Percentiles rank a stretch among this genome's conserved stretches.
phyloP scores from a whole-genome alignment of 352 stramenopile species.

The Peronospora farinosa region DNA sequence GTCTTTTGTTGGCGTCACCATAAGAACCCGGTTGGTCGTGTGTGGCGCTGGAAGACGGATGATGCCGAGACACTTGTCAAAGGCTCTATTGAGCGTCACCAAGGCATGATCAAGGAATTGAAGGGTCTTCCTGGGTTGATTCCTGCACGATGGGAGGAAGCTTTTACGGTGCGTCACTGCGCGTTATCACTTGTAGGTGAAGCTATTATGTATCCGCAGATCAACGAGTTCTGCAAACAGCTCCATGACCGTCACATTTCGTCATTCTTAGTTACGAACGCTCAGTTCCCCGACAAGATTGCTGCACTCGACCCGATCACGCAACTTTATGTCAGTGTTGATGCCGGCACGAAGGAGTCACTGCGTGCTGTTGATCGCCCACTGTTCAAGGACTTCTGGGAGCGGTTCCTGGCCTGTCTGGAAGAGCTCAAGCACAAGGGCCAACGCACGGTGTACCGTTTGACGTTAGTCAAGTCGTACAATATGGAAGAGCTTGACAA shows the following conservation, averaged over 20 bases:
- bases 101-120: slow-evolving; percentile 93
- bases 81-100: slow-evolving; percentile 85
- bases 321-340: slow-evolving; percentile 98
- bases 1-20: slow-evolving; percentile 98
- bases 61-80: slow-evolving; percentile 93
- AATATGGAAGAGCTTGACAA: slow-evolving; percentile 95
- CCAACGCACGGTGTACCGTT: slow-evolving; percentile 93
- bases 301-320: slow-evolving; percentile 92
- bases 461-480: slow-evolving; percentile 98
- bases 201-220: slow-evolving; percentile 98
- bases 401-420: slow-evolving; percentile 91
- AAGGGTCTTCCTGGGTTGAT: slow-evolving; percentile 94
- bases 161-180: slow-evolving; percentile 94
- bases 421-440: slow-evolving; percentile 90
- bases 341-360: slow-evolving; percentile 94
- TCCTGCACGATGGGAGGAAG: slow-evolving; percentile 91
- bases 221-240: slow-evolving; percentile 95
- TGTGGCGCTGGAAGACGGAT: slow-evolving; percentile 98
- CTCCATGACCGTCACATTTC: slow-evolving; percentile 93
- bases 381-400: slow-evolving; percentile 97
- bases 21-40: slow-evolving; percentile 96
- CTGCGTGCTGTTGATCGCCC: slow-evolving; percentile 94
- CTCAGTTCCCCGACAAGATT: slow-evolving; percentile 97
- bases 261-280: slow-evolving; percentile 98
- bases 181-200: slow-evolving; percentile 96